Evolutionary conservation across 495 filamentous ascomycete genomes (phyloP), one percentile per base, ranked within the genome.

Genomic region (Aspergillus incahuasiensis): DNA sequence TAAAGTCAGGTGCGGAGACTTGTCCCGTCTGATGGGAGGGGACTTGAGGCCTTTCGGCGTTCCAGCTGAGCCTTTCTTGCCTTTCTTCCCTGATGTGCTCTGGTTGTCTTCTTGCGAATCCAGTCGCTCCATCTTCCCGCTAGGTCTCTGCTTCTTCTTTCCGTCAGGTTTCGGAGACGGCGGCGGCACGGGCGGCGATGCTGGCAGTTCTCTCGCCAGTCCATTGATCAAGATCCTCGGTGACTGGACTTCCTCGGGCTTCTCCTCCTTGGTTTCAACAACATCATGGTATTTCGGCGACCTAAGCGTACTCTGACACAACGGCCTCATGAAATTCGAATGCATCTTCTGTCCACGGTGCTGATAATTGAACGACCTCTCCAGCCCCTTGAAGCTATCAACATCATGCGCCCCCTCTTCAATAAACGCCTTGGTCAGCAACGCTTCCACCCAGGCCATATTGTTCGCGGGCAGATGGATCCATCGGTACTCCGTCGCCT

Each of bases 381-480:
- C 84, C 12, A 87, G 60, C 0, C 83, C 83, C 62, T 87, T 87
- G 63, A 86, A 87, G 2, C 82, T 79, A 63, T 86, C 83, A 9
- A 87, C 78, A 66, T 88, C 84, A 48, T 77, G 74, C 16, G 82
- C 79, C 2, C 82, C 82, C 46, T 83, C 82, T 63, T 88, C 85
- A 44, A 88, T 82, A 54, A 88, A 88, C 9, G 75, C 73, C 57
- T 88, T 88, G 19, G 82, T 85, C 18, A 86, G 67, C 1, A 88
- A 70, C 0, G 84, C 78, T 65, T 88, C 81, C 2, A 85, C 78
- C 79, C 77, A 80, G 12, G 74, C 69, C 73, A 83, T 77, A 52
- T 81, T 80, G 52, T 83, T 86, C 0, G 84, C 83, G 6, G 85
- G 85, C 0, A 88, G 69, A 72, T 88, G 84, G 53, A 88, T 86